Conservation (phyloP, 345 rosid species). For the Aquilaria sinensis region DNA sequence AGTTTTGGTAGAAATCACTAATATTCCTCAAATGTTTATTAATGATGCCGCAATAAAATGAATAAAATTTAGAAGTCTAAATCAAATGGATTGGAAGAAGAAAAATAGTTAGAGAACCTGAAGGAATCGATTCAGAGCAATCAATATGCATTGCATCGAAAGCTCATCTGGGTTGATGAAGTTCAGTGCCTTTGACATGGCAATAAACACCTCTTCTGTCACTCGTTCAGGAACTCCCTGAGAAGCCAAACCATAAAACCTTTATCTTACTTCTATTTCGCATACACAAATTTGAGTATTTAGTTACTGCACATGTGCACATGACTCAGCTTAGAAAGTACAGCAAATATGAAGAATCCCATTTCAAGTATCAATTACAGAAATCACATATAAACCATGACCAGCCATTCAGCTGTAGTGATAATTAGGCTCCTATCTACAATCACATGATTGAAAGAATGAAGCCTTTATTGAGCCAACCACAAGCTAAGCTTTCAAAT, state of each 20-base stretch:
- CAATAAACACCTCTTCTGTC: conserved; percentile 88
- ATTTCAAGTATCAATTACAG: not conserved
- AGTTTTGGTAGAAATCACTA: no score
- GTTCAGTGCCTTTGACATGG: conserved; percentile 97
- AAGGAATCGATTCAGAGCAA: conserved; percentile 92
- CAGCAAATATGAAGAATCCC: not conserved
- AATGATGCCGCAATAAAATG: no score
- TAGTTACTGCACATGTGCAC: not conserved
- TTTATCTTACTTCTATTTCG: conserved; percentile 1
- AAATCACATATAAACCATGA: not conserved
- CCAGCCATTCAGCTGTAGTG: no score
- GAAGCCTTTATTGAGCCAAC: no score
- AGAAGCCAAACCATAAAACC: conserved; percentile 8
- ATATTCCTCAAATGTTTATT: no score
- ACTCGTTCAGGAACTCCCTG: conserved; percentile 95
- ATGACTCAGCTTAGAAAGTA: no score
- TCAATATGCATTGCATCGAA: conserved; percentile 91
- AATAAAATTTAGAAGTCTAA: not conserved
- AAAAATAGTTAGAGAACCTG: conserved; percentile 42
- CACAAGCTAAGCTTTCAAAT: not conserved
- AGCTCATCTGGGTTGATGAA: conserved; percentile 93
- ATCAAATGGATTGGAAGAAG: not conserved
- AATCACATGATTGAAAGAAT: no score
- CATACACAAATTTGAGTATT: not conserved
- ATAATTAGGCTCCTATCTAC: no score